Percentiles rank a stretch among this genome's conserved stretches.
Evolutionary conservation across 495 filamentous ascomycete genomes (phyloP).

Genomic region (Aspergillus sclerotiicarbonarius): DNA sequence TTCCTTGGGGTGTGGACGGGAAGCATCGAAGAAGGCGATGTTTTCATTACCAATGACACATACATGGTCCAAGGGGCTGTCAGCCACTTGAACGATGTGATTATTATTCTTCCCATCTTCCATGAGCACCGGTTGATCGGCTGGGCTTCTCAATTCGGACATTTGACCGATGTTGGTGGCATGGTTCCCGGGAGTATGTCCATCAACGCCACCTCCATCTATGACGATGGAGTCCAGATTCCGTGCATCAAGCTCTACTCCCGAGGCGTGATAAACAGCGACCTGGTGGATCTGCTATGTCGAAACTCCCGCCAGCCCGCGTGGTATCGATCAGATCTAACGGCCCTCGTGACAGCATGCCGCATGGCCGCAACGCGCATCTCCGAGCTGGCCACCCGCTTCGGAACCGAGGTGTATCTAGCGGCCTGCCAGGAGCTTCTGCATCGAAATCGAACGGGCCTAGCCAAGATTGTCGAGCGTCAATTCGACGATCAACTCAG

Average conservation of each 20-base stretch:
- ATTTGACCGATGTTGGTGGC: constrained; percentile 51
- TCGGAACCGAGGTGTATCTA: constrained; percentile 41
- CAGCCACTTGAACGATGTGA: constrained; percentile 48
- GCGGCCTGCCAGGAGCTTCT: constrained; percentile 45
- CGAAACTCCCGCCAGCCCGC: constrained; percentile 50
- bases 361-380: constrained; percentile 42
- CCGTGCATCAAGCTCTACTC: constrained; percentile 48
- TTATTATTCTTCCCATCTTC: constrained; percentile 48
- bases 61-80: constrained; percentile 50
- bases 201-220: constrained; percentile 49
- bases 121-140: constrained; percentile 41
- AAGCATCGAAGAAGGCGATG: constrained; percentile 46
- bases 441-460: constrained; percentile 39
- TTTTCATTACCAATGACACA: constrained; percentile 52
- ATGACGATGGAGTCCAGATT: constrained; percentile 53
- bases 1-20: constrained; percentile 46
- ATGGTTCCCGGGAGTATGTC: constrained; percentile 53
- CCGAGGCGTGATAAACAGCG: constrained; percentile 40
- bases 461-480: constrained; percentile 44
- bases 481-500: constrained; percentile 41
- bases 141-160: constrained; percentile 51
- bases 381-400: constrained; percentile 44
- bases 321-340: constrained; percentile 50
- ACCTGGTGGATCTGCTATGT: constrained; percentile 44
- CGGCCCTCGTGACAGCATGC: constrained; percentile 48